phyloP scores from a whole-genome alignment of 345 rosid species.

The Schrenkiella parvula region DNA sequence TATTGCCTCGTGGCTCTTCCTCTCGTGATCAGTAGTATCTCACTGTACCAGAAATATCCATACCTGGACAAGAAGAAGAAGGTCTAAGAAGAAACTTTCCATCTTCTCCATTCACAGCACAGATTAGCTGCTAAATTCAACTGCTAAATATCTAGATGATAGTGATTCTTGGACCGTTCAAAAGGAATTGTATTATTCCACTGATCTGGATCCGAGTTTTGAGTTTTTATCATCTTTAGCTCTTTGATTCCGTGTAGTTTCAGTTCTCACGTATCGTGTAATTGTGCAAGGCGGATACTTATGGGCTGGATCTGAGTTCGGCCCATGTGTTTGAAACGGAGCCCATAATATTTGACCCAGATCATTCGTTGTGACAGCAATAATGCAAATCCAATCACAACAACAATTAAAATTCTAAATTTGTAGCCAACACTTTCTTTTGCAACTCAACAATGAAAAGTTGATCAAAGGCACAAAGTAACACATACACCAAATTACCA shows the following conservation, averaged over 20 bases:
- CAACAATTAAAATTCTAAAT: neutral
- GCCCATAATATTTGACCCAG: neutral
- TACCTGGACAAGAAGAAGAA: constrained; percentile 71
- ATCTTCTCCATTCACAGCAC: neutral
- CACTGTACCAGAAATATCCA: constrained; percentile 88
- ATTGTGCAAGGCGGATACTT: neutral
- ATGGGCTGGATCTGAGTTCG: neutral
- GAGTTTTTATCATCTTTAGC: neutral
- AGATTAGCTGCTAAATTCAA: constrained; percentile 12
- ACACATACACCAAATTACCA: neutral
- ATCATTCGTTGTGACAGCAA: neutral
- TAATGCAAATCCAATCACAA: neutral
- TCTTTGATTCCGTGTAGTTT: neutral
- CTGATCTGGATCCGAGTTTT: neutral
- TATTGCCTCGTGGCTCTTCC: constrained; percentile 80
- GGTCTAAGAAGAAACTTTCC: neutral
- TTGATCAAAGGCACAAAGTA: neutral
- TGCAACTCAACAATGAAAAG: neutral
- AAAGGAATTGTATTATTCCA: constrained; percentile 10
- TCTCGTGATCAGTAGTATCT: constrained; percentile 75
- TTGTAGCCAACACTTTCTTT: neutral
- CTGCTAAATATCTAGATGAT: constrained; percentile 21
- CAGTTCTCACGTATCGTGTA: neutral
- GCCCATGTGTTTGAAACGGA: neutral
- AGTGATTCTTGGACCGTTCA: constrained; percentile 19